phyloP scores from a whole-genome alignment of 106 monocot species.

The Acorus calamus region DNA sequence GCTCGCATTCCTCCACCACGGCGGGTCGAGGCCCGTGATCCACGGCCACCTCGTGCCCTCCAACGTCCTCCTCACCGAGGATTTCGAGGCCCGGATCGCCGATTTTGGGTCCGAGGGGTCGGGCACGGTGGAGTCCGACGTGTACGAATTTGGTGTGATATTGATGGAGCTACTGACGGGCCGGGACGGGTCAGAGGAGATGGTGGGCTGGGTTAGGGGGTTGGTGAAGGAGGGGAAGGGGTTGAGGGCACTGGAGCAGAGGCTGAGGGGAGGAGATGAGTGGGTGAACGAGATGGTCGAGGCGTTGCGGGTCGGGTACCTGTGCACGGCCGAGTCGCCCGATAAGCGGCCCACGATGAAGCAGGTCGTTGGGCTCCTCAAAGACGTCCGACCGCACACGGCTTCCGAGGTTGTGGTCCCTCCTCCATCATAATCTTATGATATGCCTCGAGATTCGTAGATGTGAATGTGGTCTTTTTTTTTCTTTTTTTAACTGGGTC shows the following conservation, averaged over 20 bases:
- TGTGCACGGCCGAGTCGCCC: conserved; percentile 56
- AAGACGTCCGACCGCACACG: conserved; percentile 38
- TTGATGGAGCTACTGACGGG: conserved; percentile 78
- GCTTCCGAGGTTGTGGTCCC: too few species aligned
- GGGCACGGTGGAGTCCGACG: conserved; percentile 39
- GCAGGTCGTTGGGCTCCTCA: conserved; percentile 78
- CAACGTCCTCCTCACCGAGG: conserved; percentile 65
- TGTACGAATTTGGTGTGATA: conserved; percentile 60
- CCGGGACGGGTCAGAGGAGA: conserved; percentile 11
- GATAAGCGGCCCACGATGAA: conserved; percentile 71
- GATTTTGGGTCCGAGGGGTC: conserved; percentile 18
- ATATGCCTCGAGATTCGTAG: too few species aligned
- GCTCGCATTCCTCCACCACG: conserved; percentile 90
- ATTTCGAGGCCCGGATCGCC: conserved; percentile 58
- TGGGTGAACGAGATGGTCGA: conserved; percentile 53
- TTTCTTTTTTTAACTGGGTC: too few species aligned
- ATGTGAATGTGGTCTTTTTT: too few species aligned
- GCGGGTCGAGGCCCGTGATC: conserved; percentile 44
- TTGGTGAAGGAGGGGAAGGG: conserved; percentile 29
- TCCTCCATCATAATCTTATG: too few species aligned
- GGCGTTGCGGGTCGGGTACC: conserved; percentile 48
- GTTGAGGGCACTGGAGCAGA: conserved; percentile 30
- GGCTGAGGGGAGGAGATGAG: conserved; percentile 21
- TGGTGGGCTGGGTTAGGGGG: conserved; percentile 32
- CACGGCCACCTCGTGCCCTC: conserved; percentile 53